Percentiles rank a stretch among this genome's conserved stretches.
phyloP scores from a whole-genome alignment of 2,329 filamentous ascomycete genomes.

The Nannizziopsis arthrosporioides region DNA sequence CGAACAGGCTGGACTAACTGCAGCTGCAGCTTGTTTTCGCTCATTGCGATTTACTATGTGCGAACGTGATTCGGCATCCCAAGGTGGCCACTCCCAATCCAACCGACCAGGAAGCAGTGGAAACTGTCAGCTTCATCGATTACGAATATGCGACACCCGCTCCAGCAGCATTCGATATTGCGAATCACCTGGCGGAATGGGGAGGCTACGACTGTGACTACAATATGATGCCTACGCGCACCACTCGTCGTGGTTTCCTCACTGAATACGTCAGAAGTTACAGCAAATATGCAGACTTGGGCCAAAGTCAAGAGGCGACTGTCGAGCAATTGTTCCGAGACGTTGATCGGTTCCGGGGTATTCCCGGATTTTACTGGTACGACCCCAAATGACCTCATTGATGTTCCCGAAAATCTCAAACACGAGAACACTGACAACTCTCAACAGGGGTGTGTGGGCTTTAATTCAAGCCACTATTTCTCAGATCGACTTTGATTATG shows the following conservation, averaged over 20 bases:
- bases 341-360: constrained; percentile 75
- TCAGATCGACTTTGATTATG: constrained; percentile 94
- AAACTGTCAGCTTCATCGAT: constrained; percentile 76
- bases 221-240: constrained; percentile 63
- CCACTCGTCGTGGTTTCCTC: constrained; percentile 69
- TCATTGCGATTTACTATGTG: constrained; percentile 90
- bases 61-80: constrained; percentile 80
- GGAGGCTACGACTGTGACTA: constrained; percentile 93
- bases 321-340: constrained; percentile 60
- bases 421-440: background rate
- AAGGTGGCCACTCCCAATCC: constrained; percentile 22
- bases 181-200: constrained; percentile 98
- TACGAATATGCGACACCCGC: constrained; percentile 96
- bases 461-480: constrained; percentile 90
- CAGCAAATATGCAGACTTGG: constrained; percentile 39
- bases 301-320: constrained; percentile 47
- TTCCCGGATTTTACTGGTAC: constrained; percentile 71
- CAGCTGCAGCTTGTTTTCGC: constrained; percentile 69
- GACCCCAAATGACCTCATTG: constrained; percentile 1
- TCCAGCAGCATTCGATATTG: constrained; percentile 87
- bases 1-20: background rate
- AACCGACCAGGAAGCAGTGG: constrained; percentile 29
- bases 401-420: background rate
- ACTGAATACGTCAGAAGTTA: constrained; percentile 71
- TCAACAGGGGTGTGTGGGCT: constrained; percentile 77